A percentile compares a stretch with the other conserved stretches of the same genome.
Evolutionary conservation across 371 early-diverging fungal genomes (phyloP).

Genomic region (Lichtheimia corymbifera): DNA sequence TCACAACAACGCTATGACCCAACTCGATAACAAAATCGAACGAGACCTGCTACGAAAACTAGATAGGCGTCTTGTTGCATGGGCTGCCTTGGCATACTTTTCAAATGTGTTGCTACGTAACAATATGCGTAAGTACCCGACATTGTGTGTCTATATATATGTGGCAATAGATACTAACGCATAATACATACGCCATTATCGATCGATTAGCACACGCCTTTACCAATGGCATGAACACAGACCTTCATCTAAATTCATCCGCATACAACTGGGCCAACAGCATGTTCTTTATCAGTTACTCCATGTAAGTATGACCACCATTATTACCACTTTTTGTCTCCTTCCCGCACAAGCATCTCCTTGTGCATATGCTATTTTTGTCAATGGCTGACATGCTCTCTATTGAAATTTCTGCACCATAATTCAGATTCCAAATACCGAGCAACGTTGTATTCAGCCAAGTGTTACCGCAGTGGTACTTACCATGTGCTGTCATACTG

Average conservation of each 20-base stretch:
- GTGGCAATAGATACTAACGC: no score
- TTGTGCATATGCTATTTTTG: neutral
- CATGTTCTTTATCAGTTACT: slow-evolving; percentile 19
- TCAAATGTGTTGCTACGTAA: slow-evolving; percentile 11
- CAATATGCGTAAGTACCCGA: slow-evolving; percentile 9
- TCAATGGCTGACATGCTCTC: no score
- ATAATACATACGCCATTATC: no score
- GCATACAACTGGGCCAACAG: slow-evolving; percentile 20
- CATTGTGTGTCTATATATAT: no score
- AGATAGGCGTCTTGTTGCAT: slow-evolving; percentile 1
- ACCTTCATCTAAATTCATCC: slow-evolving; percentile 16
- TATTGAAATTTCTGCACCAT: no score
- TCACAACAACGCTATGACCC: neutral
- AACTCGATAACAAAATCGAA: slow-evolving; percentile 3
- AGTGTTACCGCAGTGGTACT: slow-evolving; percentile 3
- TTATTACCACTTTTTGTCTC: neutral
- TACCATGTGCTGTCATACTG: slow-evolving; percentile 3
- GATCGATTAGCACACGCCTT: slow-evolving; percentile 15
- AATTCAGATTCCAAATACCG: slow-evolving; percentile 12
- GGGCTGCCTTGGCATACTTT: slow-evolving; percentile 8
- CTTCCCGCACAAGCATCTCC: neutral
- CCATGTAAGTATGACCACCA: slow-evolving; percentile 10
- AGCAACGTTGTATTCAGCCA: slow-evolving; percentile 10
- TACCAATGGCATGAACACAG: slow-evolving; percentile 24
- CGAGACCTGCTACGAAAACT: slow-evolving; percentile 2